Evolutionary conservation across 345 rosid species (phyloP), one percentile per base, ranked within the genome.

Genomic region (Limnanthes douglasii): DNA sequence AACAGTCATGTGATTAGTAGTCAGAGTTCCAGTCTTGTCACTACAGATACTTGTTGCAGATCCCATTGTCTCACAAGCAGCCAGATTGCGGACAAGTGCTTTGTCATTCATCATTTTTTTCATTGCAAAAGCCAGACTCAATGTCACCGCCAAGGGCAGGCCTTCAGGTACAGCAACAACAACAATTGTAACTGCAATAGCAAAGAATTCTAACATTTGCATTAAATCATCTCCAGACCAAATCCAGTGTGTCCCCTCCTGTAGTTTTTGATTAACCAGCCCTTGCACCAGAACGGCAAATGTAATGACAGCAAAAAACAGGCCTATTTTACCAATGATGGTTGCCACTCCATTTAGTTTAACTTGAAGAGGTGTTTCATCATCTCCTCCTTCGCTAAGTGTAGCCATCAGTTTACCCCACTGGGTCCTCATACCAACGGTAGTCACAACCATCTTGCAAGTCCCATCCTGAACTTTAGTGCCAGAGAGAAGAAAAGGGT

Each of bases 121-220:
- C 95, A 88, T 73, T 18, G 90, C 86, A 61, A 81, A 88, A 31
- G 97, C 95, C 41, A 88, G 90, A 57, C 93, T 88, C 53, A 83
- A 47, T 0, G 97, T 79, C 45, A 88, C 97, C 31, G 97, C 97
- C 59, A 88, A 53, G 16, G 97, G 97, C 36, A 88, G 56, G 22
- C 97, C 97, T 54, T 79, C 95, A 15, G 97, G 95, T 36, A 88
- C 84, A 15, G 95, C 97, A 41, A 83, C 95, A 41, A 88, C 95
- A 18, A 83, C 93, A 46, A 88, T 88, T 19, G 97, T 88, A 13
- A 83, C 86, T 28, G 93, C 95, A 28, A 79, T 36, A 2, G 95
- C 90, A 8, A 88, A 72, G 53, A 59, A 79, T 57, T 69, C 86
- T 38, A 83, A 65, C 22, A 88, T 57, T 6, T 66, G 57, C 74